Evolutionary conservation across 2,329 filamentous ascomycete species (phyloP).

Genomic region (Emericellopsis cladophorae): DNA sequence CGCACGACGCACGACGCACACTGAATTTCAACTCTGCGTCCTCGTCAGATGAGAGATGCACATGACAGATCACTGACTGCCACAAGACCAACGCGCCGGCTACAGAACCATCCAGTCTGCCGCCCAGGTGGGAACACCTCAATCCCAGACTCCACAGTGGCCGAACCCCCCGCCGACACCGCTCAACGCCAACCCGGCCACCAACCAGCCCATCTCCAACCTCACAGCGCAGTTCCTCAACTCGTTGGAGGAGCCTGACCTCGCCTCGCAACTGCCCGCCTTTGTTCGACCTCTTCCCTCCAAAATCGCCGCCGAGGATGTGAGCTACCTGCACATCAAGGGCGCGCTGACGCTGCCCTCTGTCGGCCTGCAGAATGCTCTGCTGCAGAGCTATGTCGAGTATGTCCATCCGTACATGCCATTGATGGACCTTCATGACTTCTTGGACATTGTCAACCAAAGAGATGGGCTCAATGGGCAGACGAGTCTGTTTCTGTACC

Average conservation of each 20-base stretch:
- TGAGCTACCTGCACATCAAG: conserved; percentile 72
- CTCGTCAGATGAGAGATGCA: neutral
- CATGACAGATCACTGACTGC: conserved; percentile 2
- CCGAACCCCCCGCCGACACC: neutral
- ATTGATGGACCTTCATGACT: conserved; percentile 56
- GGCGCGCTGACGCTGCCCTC: conserved; percentile 71
- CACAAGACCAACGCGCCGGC: conserved; percentile 5
- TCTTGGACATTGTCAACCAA: conserved; percentile 46
- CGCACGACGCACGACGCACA: conserved; percentile 10
- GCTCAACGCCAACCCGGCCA: conserved; percentile 15
- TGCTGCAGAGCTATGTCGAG: conserved; percentile 73
- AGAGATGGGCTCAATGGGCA: conserved; percentile 57
- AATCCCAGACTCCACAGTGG: neutral
- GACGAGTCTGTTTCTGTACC: conserved; percentile 78
- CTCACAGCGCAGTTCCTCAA: conserved; percentile 29
- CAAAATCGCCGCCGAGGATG: conserved; percentile 68
- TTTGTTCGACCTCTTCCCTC: conserved; percentile 73
- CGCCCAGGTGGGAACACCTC: neutral
- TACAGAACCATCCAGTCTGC: neutral
- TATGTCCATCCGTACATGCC: conserved; percentile 95
- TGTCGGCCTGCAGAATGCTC: conserved; percentile 58
- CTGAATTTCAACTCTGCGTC: neutral
- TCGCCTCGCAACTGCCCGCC: conserved; percentile 35
- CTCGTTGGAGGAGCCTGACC: conserved; percentile 34
- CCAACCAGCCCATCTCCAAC: conserved; percentile 20